Conservation (phyloP, 2,329 filamentous ascomycete genomes). For the Boeremia exigua region DNA sequence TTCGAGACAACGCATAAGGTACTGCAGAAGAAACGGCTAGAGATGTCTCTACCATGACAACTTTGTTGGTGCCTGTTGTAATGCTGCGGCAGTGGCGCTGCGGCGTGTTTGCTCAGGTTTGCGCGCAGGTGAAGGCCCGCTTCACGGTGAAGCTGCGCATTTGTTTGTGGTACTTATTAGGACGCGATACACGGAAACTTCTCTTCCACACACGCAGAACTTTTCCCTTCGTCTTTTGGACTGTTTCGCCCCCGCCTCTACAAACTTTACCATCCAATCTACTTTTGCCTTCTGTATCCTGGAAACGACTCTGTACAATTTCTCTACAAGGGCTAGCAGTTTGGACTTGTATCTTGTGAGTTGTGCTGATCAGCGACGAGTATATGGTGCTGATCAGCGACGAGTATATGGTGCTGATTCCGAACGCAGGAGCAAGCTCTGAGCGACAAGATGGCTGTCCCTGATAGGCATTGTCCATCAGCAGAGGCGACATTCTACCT, state of each 20-base stretch:
- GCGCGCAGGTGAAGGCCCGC: background rate
- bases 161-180: conserved; percentile 2
- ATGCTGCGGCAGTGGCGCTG: background rate
- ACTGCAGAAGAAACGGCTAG: background rate
- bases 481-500: conserved; percentile 15
- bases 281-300: too few relatives aligned
- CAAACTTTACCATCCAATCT: background rate
- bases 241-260: too few relatives aligned
- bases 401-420: background rate
- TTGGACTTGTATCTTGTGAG: background rate
- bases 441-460: conserved; percentile 10
- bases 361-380: too few relatives aligned
- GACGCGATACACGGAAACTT: background rate
- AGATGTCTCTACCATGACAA: background rate
- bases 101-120: background rate
- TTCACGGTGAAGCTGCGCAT: conserved; percentile 7
- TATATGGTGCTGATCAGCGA: background rate
- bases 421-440: background rate
- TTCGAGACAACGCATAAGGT: background rate
- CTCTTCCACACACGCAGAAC: background rate
- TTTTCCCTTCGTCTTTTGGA: background rate
- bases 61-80: background rate
- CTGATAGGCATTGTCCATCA: background rate
- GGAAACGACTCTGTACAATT: background rate
- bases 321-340: too few relatives aligned